Conservation (phyloP, 1,284 basidiomycete genomes). For the Ustilago trichophora region DNA sequence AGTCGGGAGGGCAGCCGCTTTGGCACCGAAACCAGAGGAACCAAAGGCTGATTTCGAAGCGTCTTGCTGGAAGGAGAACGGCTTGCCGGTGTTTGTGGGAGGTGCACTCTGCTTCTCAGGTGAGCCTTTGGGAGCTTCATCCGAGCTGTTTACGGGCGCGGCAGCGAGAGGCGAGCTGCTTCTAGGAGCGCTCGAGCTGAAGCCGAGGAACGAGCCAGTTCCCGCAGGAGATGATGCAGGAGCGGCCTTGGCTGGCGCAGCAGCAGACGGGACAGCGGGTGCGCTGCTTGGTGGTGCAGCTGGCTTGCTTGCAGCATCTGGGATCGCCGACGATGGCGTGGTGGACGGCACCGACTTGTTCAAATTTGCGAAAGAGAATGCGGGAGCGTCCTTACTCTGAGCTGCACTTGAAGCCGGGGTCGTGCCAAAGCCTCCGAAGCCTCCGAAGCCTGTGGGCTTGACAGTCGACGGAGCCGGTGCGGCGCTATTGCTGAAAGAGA, state of each 20-base stretch:
- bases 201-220: slow-evolving; percentile 30
- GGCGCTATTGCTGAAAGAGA: slow-evolving; percentile 20
- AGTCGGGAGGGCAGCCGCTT: slow-evolving; percentile 13
- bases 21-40: slow-evolving; percentile 5
- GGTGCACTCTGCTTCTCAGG: slow-evolving; percentile 26
- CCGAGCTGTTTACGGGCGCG: slow-evolving; percentile 43
- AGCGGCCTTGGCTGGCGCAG: slow-evolving; percentile 13
- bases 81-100: slow-evolving; percentile 11
- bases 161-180: slow-evolving; percentile 52
- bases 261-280: neutral
- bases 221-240: neutral
- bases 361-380: slow-evolving; percentile 27
- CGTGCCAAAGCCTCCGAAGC: slow-evolving; percentile 8
- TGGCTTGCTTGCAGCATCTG: neutral
- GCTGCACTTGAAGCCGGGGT: slow-evolving; percentile 1
- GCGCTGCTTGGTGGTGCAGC: neutral
- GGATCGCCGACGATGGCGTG: neutral
- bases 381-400: slow-evolving; percentile 12
- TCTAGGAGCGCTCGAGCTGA: slow-evolving; percentile 46
- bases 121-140: slow-evolving; percentile 24
- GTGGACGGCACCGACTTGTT: slow-evolving; percentile 6
- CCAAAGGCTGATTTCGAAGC: slow-evolving; percentile 16
- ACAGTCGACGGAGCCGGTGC: slow-evolving; percentile 2
- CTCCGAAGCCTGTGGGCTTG: slow-evolving; percentile 6
- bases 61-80: slow-evolving; percentile 26